Evolutionary conservation across 1,139 yeast genomes (phyloP).

Genomic region (Geotrichum restrictum): DNA sequence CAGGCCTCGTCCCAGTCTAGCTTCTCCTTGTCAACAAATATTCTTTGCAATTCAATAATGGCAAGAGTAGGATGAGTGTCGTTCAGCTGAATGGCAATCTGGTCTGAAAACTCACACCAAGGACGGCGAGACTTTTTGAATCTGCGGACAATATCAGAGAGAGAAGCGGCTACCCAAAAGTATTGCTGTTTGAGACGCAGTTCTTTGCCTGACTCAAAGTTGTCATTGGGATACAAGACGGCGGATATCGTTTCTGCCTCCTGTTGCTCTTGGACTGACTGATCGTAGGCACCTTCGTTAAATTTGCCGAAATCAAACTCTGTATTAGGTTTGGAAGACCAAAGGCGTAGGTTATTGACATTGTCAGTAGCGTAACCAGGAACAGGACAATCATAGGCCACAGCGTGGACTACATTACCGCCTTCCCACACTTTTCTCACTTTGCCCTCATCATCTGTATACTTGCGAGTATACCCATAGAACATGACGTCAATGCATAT

Average conservation of each 20-base stretch:
- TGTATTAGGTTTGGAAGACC: constrained; percentile 86
- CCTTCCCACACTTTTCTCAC: constrained; percentile 71
- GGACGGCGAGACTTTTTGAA: constrained; percentile 75
- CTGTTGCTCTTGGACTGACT: constrained; percentile 80
- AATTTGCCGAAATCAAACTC: constrained; percentile 90
- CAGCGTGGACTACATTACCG: constrained; percentile 83
- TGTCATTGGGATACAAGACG: constrained; percentile 90
- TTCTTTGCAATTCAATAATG: constrained; percentile 81
- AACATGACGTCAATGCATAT: constrained; percentile 87
- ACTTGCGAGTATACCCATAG: constrained; percentile 74
- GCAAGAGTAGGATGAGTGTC: constrained; percentile 99
- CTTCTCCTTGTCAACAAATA: constrained; percentile 77
- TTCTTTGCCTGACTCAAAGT: constrained; percentile 86
- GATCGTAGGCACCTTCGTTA: constrained; percentile 85
- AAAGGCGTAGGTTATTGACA: constrained; percentile 83
- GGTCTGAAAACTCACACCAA: constrained; percentile 80
- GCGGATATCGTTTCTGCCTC: constrained; percentile 89
- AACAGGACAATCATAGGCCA: constrained; percentile 89
- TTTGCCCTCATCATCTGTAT: constrained; percentile 51
- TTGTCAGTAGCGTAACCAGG: constrained; percentile 84
- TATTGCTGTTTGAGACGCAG: constrained; percentile 90
- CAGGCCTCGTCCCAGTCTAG: constrained; percentile 82
- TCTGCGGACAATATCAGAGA: constrained; percentile 86
- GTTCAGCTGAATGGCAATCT: constrained; percentile 86
- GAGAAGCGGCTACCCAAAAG: constrained; percentile 94